Conservation (phyloP, 495 filamentous ascomycete genomes). For the Penicillium ochrochloron region DNA sequence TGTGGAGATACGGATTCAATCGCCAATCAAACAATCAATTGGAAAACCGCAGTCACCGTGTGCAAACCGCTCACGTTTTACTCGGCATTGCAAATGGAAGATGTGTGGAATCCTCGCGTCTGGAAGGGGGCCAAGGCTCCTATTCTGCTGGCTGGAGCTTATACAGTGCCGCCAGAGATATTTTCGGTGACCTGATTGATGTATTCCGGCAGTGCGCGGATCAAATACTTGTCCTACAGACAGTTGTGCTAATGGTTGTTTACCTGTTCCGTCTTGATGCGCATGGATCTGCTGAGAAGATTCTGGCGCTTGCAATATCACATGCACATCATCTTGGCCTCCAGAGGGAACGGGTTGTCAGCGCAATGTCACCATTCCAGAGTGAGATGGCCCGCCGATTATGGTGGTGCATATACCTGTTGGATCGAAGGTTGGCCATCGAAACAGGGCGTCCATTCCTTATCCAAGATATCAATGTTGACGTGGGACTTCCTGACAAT, state of each 20-base stretch:
- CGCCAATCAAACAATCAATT: background rate
- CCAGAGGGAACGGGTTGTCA: background rate
- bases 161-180: conserved; percentile 30
- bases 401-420: background rate
- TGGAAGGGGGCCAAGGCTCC: background rate
- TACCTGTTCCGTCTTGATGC: background rate
- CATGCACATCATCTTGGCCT: background rate
- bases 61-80: conserved; percentile 24
- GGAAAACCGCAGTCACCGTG: conserved; percentile 7
- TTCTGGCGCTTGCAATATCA: background rate
- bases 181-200: conserved; percentile 30
- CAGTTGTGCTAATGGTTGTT: background rate
- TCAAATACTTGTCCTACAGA: conserved; percentile 19
- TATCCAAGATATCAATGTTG: background rate
- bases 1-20: conserved; percentile 17
- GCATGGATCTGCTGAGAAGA: background rate
- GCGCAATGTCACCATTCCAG: background rate
- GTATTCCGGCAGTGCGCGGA: conserved; percentile 26
- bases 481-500: background rate
- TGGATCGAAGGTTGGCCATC: background rate
- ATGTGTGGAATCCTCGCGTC: conserved; percentile 30
- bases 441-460: background rate
- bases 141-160: conserved; percentile 38
- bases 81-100: conserved; percentile 34
- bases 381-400: background rate